Percentiles rank a stretch among this genome's conserved stretches.
These are phyloP conservation scores for Dicorynia guianensis DNA, from an alignment of 306 rosid species.

Conservation along the genomic window DNA sequence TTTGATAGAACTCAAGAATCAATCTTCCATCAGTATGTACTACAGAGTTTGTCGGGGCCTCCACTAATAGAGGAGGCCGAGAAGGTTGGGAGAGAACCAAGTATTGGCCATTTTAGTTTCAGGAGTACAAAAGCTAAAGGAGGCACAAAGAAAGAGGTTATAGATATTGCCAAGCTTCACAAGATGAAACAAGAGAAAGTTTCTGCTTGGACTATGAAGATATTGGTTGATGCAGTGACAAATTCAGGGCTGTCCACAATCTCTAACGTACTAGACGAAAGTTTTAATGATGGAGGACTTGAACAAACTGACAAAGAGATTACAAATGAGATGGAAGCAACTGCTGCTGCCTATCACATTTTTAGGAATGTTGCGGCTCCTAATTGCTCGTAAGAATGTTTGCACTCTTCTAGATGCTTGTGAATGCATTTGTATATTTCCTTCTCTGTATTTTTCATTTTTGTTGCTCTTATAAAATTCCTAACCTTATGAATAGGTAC, in stretches of 20 bases:
- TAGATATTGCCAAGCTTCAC: constrained; percentile 77
- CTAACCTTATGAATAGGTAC: constrained; percentile 56
- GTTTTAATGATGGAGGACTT: constrained; percentile 49
- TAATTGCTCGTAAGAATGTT: constrained; percentile 67
- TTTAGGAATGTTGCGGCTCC: constrained; percentile 73
- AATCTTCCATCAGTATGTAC: constrained; percentile 78
- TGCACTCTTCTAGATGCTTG: constrained; percentile 6
- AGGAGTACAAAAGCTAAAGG: constrained; percentile 58
- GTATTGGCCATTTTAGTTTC: constrained; percentile 74
- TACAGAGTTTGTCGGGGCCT: constrained; percentile 81
- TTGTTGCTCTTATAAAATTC: constrained; percentile 20
- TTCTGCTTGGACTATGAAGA: constrained; percentile 97
- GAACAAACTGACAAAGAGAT: constrained; percentile 74
- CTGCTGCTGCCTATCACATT: constrained; percentile 74
- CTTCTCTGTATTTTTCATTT: constrained; percentile 23
- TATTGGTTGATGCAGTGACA: constrained; percentile 78
- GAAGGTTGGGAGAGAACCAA: constrained; percentile 53
- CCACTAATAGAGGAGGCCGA: constrained; percentile 73
- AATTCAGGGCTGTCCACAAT: constrained; percentile 86
- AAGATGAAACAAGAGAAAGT: constrained; percentile 86
- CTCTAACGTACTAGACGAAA: constrained; percentile 68
- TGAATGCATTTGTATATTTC: not conserved
- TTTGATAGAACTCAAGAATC: constrained; percentile 94
- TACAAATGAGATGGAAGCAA: constrained; percentile 93
- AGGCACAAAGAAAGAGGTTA: constrained; percentile 57